These are phyloP conservation scores for Gossypium stocksii DNA, from an alignment of 345 rosid genomes.

Conservation along the genomic window DNA sequence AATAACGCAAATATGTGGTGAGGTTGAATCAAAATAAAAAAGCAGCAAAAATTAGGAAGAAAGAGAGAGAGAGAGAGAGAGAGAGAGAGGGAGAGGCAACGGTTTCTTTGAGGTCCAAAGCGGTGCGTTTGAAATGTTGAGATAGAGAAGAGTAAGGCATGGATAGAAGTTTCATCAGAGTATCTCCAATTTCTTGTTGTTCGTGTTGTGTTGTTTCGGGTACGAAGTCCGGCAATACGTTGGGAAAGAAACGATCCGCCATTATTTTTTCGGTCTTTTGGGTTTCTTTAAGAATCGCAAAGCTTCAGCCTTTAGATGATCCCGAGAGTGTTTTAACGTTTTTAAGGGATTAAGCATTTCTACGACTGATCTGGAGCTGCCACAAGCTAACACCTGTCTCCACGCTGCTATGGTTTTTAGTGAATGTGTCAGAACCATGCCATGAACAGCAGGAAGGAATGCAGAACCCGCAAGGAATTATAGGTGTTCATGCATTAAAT, in stretches of 20 bases:
- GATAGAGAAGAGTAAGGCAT: constrained; percentile 59
- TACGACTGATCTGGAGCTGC: no score
- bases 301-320: neutral
- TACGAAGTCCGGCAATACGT: constrained; percentile 49
- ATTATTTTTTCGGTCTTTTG: constrained; percentile 15
- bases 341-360: no score
- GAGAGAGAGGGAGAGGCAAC: constrained; percentile 27
- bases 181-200: constrained; percentile 26
- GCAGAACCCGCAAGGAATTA: no score
- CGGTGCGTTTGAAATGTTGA: constrained; percentile 50
- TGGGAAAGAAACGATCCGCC: constrained; percentile 69
- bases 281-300: neutral
- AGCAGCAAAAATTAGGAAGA: neutral
- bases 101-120: constrained; percentile 68
- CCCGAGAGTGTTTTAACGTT: no score
- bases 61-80: neutral
- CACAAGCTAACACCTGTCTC: no score
- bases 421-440: no score
- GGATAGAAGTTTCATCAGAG: constrained; percentile 58
- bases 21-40: neutral
- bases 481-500: no score
- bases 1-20: constrained; percentile 11
- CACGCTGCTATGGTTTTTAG: no score
- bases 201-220: constrained; percentile 26
- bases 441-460: no score